These are phyloP conservation scores for Alopecurus myosuroides DNA, from an alignment of 176 grass and related monocot species.

Conservation along the genomic window DNA sequence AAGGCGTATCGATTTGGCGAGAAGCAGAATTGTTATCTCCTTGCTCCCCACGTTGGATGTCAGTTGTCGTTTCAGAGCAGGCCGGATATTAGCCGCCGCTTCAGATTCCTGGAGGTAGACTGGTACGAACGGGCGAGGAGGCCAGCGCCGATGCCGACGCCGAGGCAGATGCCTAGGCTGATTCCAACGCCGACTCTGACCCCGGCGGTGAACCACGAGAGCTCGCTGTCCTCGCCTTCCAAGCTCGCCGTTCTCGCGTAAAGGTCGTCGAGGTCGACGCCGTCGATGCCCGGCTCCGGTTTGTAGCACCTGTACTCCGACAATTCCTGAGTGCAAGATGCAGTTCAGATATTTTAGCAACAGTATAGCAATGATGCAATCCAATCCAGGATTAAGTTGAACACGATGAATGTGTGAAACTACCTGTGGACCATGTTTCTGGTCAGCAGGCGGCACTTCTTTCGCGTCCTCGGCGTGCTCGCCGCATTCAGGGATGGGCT, in stretches of 20 bases:
- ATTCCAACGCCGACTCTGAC: constrained; percentile 77
- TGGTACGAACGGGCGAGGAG: constrained; percentile 71
- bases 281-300: constrained; percentile 30
- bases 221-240: constrained; percentile 34
- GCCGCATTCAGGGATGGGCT: constrained; percentile 54
- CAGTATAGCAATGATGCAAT: not conserved
- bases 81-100: constrained; percentile 40
- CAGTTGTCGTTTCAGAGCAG: constrained; percentile 27
- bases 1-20: not conserved
- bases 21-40: not conserved
- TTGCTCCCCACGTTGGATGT: not conserved
- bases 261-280: constrained; percentile 18
- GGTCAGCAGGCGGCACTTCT: not conserved
- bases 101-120: constrained; percentile 59
- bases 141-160: constrained; percentile 66
- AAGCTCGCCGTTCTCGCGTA: constrained; percentile 13
- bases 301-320: constrained; percentile 57
- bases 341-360: not conserved
- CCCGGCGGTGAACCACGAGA: constrained; percentile 87
- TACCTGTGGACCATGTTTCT: constrained; percentile 13
- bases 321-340: constrained; percentile 2
- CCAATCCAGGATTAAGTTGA: not conserved
- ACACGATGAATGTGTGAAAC: not conserved
- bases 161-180: constrained; percentile 75
- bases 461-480: constrained; percentile 22